phyloP scores from a whole-genome alignment of 495 filamentous ascomycete genomes.

The Podospora pseudocomata region DNA sequence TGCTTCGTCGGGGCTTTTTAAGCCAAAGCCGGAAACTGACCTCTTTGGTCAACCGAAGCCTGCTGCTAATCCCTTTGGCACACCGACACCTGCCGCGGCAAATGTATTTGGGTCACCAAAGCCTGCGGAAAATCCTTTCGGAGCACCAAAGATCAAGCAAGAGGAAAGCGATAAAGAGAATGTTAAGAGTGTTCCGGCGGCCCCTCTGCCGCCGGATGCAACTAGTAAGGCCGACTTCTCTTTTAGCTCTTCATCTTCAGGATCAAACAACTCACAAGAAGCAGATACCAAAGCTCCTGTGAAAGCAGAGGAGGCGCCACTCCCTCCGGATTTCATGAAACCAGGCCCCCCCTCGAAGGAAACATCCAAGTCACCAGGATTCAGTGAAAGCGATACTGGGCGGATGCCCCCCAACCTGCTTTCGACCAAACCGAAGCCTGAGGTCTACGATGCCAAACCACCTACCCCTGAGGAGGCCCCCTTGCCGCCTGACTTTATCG shows the following conservation, averaged over 20 bases:
- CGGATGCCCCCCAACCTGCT: constrained; percentile 21
- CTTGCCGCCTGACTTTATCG: constrained; percentile 26
- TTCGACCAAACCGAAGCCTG: constrained; percentile 14
- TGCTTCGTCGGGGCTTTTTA: constrained; percentile 10
- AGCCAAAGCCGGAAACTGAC: constrained; percentile 16
- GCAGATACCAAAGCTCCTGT: constrained; percentile 28
- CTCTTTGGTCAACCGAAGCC: constrained; percentile 21
- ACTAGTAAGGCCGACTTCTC: constrained; percentile 67
- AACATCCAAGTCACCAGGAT: constrained; percentile 10
- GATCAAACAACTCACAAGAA: constrained; percentile 41
- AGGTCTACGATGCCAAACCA: constrained; percentile 10
- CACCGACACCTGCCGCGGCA: neutral
- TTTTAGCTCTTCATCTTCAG: constrained; percentile 61
- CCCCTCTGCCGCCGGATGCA: constrained; percentile 72
- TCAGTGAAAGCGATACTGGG: constrained; percentile 10
- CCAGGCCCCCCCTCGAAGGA: constrained; percentile 22
- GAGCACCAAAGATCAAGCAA: constrained; percentile 36
- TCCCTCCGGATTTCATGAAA: constrained; percentile 37
- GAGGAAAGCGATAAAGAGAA: constrained; percentile 35
- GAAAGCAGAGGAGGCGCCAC: constrained; percentile 35
- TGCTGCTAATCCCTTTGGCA: constrained; percentile 9
- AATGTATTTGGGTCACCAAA: constrained; percentile 21
- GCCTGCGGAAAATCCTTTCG: constrained; percentile 1
- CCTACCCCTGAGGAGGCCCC: constrained; percentile 17
- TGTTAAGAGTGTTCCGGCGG: constrained; percentile 39